Base-by-base conservation (phyloP, 768 basidiomycete species). In the Collybia nuda region DNA sequence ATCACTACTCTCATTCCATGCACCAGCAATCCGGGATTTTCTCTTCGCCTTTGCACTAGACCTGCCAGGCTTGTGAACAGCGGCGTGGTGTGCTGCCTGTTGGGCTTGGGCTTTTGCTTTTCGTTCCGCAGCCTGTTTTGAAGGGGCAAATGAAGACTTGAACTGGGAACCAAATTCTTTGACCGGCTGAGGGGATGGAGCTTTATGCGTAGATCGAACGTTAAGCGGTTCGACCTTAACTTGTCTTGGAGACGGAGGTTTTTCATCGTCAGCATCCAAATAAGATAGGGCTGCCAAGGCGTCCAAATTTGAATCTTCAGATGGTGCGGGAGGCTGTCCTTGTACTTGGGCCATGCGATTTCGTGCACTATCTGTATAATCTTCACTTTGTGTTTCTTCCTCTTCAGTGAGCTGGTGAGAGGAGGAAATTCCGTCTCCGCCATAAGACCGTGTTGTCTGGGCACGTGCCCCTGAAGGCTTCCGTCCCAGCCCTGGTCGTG, bases 401-500 rank as follows among this genome's bases (percentile, higher is more conserved):
- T 73, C 68, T 47, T 70, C 67, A 24, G 66, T 56, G 56, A 69
- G 63, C 52, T 61, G 66, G 51, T 69, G 62, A 45, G 69, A 70
- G 50, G 75, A 69, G 65, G 72, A 66, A 61, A 69, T 64, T 40
- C 69, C 69, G 53, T 70, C 68, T 60, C 68, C 65, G 66, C 67
- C 74, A 68, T 66, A 75, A 65, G 72, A 62, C 67, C 57, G 59
- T 57, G 68, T 69, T 58, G 78, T 76, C 50, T 74, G 80, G 42
- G 85, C 89, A 84, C 89, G 89, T 84, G 89, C 89, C 43, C 89
- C 89, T 26, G 87, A 85, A 18, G 89, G 89, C 61, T 87, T 89
- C 68, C 87, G 84, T 68, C 85, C 84, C 41, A 75, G 62, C 46
- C 58, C 73, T 61, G 66, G 68, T 58, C 76, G 70, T 52, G 67